These are phyloP conservation scores for Aspergillus hiratsukae DNA, from an alignment of 2,329 filamentous ascomycete species.

Conservation along the genomic window DNA sequence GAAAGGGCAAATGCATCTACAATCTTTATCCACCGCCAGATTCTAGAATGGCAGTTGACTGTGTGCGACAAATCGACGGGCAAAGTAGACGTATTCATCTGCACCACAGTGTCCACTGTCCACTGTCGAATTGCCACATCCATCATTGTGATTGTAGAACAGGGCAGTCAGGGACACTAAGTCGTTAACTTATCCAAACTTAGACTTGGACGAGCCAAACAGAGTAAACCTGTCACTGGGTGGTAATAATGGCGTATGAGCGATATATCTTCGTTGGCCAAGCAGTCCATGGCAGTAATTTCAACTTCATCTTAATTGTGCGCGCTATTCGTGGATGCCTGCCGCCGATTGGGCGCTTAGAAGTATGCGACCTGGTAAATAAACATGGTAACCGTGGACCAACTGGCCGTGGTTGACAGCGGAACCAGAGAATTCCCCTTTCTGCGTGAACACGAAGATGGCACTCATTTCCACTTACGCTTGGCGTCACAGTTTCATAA, in stretches of 20 bases:
- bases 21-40: neutral
- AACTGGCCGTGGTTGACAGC: conserved; percentile 9
- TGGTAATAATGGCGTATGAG: neutral
- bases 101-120: neutral
- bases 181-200: neutral
- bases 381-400: conserved; percentile 16
- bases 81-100: neutral
- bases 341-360: neutral
- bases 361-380: conserved; percentile 4
- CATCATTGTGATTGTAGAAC: neutral
- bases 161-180: neutral
- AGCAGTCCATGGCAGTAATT: neutral
- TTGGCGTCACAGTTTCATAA: neutral
- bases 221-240: neutral
- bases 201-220: neutral
- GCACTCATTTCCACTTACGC: neutral
- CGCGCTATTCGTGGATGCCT: neutral
- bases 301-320: neutral
- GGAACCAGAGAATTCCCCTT: conserved; percentile 4
- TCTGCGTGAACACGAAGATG: conserved; percentile 1
- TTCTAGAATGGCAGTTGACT: neutral
- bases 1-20: neutral
- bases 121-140: neutral
- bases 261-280: neutral
- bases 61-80: neutral